Conservation (phyloP, 345 rosid genomes). For the Conringia planisiliqua region DNA sequence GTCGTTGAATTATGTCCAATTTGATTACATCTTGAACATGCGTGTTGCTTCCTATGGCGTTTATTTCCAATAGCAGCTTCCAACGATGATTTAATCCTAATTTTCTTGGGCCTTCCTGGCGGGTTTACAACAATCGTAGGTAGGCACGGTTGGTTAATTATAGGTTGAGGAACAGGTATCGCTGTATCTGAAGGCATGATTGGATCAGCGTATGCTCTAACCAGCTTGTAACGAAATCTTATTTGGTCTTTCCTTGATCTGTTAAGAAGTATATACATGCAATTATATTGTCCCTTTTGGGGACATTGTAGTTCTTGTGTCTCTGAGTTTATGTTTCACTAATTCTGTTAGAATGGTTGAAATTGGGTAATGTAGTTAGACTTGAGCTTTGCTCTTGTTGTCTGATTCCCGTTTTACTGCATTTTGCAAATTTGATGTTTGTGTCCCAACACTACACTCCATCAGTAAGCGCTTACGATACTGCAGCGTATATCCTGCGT, state of each 20-base stretch:
- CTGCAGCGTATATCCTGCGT: conserved; percentile 80
- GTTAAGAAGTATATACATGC: neutral
- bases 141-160: too few relatives aligned
- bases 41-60: too few relatives aligned
- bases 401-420: neutral
- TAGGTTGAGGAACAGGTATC: too few relatives aligned
- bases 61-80: too few relatives aligned
- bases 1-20: too few relatives aligned
- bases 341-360: neutral
- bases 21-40: too few relatives aligned
- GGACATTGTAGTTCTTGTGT: neutral
- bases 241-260: conserved; percentile 1
- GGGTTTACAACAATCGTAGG: too few relatives aligned
- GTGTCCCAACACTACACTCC: too few relatives aligned
- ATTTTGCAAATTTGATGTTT: neutral
- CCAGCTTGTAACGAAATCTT: conserved; percentile 3
- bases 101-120: too few relatives aligned
- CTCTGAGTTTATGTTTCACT: neutral
- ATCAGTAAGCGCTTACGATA: conserved; percentile 96
- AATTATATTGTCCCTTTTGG: neutral
- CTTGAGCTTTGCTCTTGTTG: neutral
- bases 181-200: too few relatives aligned
- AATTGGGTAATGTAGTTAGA: neutral
- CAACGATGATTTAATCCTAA: too few relatives aligned
- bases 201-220: too few relatives aligned